Conservation (phyloP, 805 yeast species). For the Candida andamanensis region DNA sequence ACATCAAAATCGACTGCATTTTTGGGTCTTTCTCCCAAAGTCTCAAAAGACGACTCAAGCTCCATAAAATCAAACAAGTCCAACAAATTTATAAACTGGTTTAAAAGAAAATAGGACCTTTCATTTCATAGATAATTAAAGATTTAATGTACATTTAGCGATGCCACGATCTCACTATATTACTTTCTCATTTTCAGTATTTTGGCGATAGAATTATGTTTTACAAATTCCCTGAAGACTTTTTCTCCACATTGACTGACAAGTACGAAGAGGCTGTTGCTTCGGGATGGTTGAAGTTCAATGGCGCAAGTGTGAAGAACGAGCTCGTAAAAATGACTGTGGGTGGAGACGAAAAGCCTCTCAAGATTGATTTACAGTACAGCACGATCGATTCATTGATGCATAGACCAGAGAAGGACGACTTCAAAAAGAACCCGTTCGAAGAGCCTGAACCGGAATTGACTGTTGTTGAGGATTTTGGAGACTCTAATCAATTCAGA, state of each 20-base stretch:
- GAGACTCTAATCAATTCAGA: conserved; percentile 47
- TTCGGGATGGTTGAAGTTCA: conserved; percentile 44
- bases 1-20: conserved; percentile 17
- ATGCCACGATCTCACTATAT: conserved; percentile 2
- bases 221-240: conserved; percentile 31
- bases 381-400: conserved; percentile 30
- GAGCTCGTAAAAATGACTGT: conserved; percentile 20
- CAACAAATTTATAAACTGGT: conserved; percentile 21
- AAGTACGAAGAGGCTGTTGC: conserved; percentile 47
- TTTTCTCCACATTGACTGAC: conserved; percentile 26
- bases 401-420: conserved; percentile 38
- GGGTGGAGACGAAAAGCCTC: conserved; percentile 8
- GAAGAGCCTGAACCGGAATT: conserved; percentile 72
- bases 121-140: conserved; percentile 1
- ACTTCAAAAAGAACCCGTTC: conserved; percentile 62
- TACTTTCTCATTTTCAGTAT: background rate
- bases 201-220: conserved; percentile 12
- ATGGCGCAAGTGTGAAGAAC: conserved; percentile 41
- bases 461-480: conserved; percentile 51
- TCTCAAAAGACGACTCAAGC: conserved; percentile 11
- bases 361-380: conserved; percentile 19
- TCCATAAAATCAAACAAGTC: conserved; percentile 11
- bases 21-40: conserved; percentile 16
- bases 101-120: conserved; percentile 13
- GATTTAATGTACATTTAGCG: background rate